A percentile compares a stretch with the other conserved stretches of the same genome.
Evolutionary conservation across 805 yeast species (phyloP).

Genomic region (Brettanomyces naardenensis): DNA sequence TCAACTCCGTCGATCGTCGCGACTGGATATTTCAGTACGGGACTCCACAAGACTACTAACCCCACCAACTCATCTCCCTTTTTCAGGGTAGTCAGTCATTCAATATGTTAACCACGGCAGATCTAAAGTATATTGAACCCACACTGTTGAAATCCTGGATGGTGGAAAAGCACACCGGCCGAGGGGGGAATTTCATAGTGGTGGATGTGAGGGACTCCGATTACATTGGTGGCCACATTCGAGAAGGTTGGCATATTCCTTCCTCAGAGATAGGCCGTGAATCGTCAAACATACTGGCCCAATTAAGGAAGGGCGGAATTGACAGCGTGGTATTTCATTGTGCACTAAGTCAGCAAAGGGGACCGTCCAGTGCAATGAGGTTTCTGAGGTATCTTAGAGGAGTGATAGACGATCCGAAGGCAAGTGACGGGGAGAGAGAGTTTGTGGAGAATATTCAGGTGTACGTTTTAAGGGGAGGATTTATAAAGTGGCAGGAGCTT

Average conservation of each 20-base stretch:
- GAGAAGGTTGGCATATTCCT: constrained; percentile 48
- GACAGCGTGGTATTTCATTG: constrained; percentile 80
- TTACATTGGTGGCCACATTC: constrained; percentile 67
- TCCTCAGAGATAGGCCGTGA: constrained; percentile 34
- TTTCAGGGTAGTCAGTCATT: no score
- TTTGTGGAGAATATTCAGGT: constrained; percentile 35
- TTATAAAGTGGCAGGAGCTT: constrained; percentile 68
- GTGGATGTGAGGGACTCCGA: constrained; percentile 87
- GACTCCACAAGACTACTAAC: no score
- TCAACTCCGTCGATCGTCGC: no score
- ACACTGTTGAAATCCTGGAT: constrained; percentile 40
- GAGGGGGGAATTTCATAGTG: constrained; percentile 43
- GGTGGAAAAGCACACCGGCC: constrained; percentile 27
- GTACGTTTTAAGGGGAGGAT: constrained; percentile 79
- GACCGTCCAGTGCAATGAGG: constrained; percentile 74
- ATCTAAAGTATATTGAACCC: constrained; percentile 40
- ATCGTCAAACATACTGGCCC: constrained; percentile 30
- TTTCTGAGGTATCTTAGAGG: constrained; percentile 42
- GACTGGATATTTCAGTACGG: no score
- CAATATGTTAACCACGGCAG: constrained; percentile 26
- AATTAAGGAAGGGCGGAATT: constrained; percentile 25
- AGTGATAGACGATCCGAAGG: constrained; percentile 13
- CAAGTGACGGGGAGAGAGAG: constrained; percentile 16
- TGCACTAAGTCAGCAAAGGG: constrained; percentile 83
- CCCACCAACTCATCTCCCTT: no score